Conservation (phyloP, 2,329 filamentous ascomycete species). For the Chaetomium globosum region DNA sequence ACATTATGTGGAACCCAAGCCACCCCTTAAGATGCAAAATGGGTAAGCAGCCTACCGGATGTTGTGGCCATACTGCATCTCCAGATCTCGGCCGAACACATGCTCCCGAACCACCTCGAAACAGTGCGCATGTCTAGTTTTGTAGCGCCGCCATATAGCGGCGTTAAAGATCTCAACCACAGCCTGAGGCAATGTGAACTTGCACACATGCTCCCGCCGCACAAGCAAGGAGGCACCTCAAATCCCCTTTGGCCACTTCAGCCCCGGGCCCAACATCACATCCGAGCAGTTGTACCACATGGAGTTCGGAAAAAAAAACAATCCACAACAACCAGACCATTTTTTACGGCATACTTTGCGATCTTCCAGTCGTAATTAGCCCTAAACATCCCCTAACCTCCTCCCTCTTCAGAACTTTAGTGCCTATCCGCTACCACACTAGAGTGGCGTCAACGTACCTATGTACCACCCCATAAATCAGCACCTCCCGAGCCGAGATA, state of each 20-base stretch:
- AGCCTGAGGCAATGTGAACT: not conserved
- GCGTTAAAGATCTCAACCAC: not conserved
- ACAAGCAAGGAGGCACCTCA: no score
- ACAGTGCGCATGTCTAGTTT: not conserved
- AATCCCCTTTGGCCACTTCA: no score
- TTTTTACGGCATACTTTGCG: no score
- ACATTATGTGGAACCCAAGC: not conserved
- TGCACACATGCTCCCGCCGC: not conserved
- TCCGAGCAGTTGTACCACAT: no score
- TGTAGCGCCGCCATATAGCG: not conserved
- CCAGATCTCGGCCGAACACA: not conserved
- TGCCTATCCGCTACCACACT: not conserved
- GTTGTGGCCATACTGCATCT: not conserved
- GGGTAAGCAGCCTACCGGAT: not conserved
- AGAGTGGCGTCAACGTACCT: not conserved
- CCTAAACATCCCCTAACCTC: no score
- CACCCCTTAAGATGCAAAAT: not conserved
- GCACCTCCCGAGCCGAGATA: not conserved
- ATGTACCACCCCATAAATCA: not conserved
- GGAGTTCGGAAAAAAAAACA: no score
- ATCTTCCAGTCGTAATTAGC: no score
- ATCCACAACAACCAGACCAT: no score
- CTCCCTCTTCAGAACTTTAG: no score
- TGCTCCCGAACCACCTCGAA: no score
- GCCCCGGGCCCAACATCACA: no score